Evolutionary conservation across 441 rosid genomes (phyloP), one percentile per base, ranked within the genome.

Genomic region (Cnidoscolus chayamansa): DNA sequence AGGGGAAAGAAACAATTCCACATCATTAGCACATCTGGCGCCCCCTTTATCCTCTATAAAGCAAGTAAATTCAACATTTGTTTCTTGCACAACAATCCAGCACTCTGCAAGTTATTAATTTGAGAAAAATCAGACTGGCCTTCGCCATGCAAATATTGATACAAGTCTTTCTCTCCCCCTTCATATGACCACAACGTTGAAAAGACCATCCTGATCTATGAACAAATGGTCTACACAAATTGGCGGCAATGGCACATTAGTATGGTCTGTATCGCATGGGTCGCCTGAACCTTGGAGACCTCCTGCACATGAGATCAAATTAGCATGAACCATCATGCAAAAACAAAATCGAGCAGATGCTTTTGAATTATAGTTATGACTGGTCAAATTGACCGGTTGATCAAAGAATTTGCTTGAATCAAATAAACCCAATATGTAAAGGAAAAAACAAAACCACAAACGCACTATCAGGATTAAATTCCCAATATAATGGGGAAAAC

Each of bases 221-320:
- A 49, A 67, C 17, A 25, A 16, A 62, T 62, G 60, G 61, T n/a
- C 71, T 55, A 54, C 35, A n/a, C 47, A 53, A 31, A 50, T 32
- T 10, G 45, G 47, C 15, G 20, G 10, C 67, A 20, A 3, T 35
- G 12, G 63, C 32, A 11, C 72, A 13, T 43, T 72, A 72, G 47
- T 72, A 72, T 53, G 75, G 75, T 54, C 75, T 72, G 30, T 63
- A 72, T 0, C 75, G 62, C 55, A 54, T 54, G 13, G 75, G 75
- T 55, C 70, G n/a, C 47, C 97, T 85, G 87, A 86, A 92, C 81
- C 97, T 85, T 15, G 97, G 98, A 65, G 80, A 85, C 79, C 91
- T 92, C 83, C 98, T 94, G 95, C 82, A 78, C 11, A 60, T 66
- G 43, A 77, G 71, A 80, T 16, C 54, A 17, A 71, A 32, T 65